Conservation (phyloP, 768 basidiomycete species). For the Scleroderma bovista region DNA sequence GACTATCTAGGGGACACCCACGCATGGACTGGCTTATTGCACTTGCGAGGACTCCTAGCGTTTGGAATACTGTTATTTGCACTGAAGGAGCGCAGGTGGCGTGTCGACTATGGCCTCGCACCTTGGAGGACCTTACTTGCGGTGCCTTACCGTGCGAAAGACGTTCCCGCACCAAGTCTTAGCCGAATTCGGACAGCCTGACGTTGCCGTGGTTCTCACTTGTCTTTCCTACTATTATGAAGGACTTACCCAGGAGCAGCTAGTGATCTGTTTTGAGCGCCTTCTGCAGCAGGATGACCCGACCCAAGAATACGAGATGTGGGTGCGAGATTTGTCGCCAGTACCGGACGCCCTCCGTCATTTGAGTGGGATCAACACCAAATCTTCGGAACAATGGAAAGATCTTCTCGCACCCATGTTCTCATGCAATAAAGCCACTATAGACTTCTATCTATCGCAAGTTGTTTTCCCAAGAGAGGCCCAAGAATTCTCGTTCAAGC, state of each 20-base stretch:
- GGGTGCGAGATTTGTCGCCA: constrained; percentile 17
- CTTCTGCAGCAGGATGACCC: constrained; percentile 29
- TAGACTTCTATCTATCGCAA: constrained; percentile 33
- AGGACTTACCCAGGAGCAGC: constrained; percentile 25
- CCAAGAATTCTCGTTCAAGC: constrained; percentile 30
- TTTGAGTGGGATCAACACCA: constrained; percentile 18
- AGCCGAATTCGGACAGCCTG: constrained; percentile 35
- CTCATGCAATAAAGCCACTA: constrained; percentile 20
- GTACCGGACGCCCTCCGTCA: constrained; percentile 16
- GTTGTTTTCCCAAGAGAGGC: constrained; percentile 35
- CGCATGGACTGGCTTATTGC: constrained; percentile 20
- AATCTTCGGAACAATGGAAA: constrained; percentile 23
- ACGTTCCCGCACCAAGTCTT: constrained; percentile 30
- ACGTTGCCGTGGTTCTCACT: neutral
- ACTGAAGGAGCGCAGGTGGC: constrained; percentile 31
- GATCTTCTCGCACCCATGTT: constrained; percentile 22
- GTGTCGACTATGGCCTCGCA: constrained; percentile 35
- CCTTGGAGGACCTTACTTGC: constrained; percentile 28
- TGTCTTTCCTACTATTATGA: constrained; percentile 24
- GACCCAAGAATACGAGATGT: constrained; percentile 24
- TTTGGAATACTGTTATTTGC: constrained; percentile 27
- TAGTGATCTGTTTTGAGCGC: constrained; percentile 23
- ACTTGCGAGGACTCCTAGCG: constrained; percentile 32
- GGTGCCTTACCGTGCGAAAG: constrained; percentile 35
- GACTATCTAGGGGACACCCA: neutral